Percentiles rank a stretch among this genome's conserved stretches.
Conservation (phyloP, 345 rosid species). For the Cardamine resedifolia region DNA sequence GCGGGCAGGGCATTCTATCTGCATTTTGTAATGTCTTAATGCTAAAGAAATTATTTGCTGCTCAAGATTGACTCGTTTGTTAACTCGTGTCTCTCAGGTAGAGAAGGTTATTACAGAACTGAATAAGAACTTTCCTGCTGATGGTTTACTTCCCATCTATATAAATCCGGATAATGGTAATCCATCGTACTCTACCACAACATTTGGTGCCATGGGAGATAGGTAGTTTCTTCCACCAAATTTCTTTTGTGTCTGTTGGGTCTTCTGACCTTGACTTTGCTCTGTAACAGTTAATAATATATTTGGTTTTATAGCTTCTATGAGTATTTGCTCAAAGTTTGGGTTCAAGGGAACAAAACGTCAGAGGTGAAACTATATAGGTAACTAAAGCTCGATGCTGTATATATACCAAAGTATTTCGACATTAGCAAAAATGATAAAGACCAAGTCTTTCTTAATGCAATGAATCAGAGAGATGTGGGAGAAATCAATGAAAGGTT, state of each 20-base stretch:
- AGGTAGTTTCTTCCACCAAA: slow-evolving; percentile 50
- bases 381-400: slow-evolving; percentile 38
- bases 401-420: not conserved
- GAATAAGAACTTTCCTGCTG: slow-evolving; percentile 80
- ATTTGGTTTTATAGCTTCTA: slow-evolving; percentile 68
- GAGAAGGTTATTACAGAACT: slow-evolving; percentile 76
- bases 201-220: slow-evolving; percentile 99
- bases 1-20: not conserved
- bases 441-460: slow-evolving; percentile 10
- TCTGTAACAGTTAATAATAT: not conserved
- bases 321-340: slow-evolving; percentile 95
- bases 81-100: slow-evolving; percentile 49
- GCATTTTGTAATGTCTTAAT: not conserved
- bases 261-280: not conserved
- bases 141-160: slow-evolving; percentile 94
- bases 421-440: not conserved
- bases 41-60: not conserved
- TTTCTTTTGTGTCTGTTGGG: not conserved
- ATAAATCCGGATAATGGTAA: slow-evolving; percentile 61
- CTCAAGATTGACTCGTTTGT: slow-evolving; percentile 5
- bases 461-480: slow-evolving; percentile 80
- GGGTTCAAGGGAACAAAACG: slow-evolving; percentile 98
- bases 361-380: slow-evolving; percentile 68
- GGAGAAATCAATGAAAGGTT: slow-evolving; percentile 98
- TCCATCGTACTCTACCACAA: slow-evolving; percentile 66